Conservation (phyloP, 345 rosid genomes). For the Lepidium africanum region DNA sequence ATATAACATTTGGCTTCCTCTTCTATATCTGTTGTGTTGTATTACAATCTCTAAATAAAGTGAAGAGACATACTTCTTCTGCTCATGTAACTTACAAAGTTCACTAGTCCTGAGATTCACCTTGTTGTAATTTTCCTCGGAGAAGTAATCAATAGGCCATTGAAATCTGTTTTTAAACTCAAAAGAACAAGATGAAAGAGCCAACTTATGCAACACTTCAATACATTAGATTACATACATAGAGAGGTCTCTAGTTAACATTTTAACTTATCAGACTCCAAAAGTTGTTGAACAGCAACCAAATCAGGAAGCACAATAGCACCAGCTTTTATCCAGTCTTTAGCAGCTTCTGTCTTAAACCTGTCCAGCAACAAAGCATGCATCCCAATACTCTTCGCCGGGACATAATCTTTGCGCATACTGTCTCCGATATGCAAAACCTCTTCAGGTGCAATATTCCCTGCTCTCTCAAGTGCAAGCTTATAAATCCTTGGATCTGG, state of each 20-base stretch:
- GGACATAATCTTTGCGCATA: conserved; percentile 79
- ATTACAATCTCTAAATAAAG: not conserved
- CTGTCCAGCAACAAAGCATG: conserved; percentile 82
- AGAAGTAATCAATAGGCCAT: not conserved
- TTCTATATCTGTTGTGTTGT: conserved; percentile 7
- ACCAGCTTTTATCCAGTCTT: conserved; percentile 72
- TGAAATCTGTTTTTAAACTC: not conserved
- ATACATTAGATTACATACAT: conserved; percentile 1
- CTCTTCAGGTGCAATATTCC: conserved; percentile 64
- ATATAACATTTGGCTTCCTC: not conserved
- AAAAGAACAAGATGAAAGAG: not conserved
- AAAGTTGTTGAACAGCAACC: conserved; percentile 53
- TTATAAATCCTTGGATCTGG: conserved; percentile 70
- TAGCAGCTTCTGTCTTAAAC: conserved; percentile 77
- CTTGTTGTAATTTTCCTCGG: not conserved
- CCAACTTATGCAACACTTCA: not conserved
- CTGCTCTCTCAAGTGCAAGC: conserved; percentile 74
- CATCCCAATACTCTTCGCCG: conserved; percentile 85
- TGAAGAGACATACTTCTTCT: not conserved
- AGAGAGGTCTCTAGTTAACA: conserved; percentile 14
- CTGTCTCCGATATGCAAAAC: conserved; percentile 85
- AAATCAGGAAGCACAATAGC: conserved; percentile 81
- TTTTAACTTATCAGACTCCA: conserved; percentile 37
- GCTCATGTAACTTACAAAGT: not conserved
- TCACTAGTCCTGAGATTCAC: not conserved